Evolutionary conservation across 345 rosid genomes (phyloP).

Genomic region (Melaleuca alternifolia): DNA sequence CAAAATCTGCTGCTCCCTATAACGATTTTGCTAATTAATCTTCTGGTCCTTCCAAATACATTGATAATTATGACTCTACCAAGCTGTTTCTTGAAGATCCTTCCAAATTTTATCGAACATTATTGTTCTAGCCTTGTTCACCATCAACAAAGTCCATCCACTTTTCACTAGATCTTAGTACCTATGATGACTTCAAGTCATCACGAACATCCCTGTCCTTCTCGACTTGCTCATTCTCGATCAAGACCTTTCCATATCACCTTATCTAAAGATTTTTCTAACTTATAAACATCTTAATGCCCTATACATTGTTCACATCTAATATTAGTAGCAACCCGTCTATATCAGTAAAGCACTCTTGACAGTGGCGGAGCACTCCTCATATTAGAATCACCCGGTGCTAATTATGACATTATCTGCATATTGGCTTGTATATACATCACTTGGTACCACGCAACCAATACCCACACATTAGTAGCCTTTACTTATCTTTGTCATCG

Average conservation of each 20-base stretch:
- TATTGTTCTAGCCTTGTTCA: not conserved
- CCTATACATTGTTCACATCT: not conserved
- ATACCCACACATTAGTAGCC: too few relatives aligned
- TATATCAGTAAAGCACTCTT: not conserved
- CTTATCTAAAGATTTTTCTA: not conserved
- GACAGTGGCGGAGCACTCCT: not conserved
- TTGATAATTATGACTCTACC: not conserved
- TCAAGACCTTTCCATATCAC: not conserved
- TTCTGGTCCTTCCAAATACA: not conserved
- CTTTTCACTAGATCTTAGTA: not conserved
- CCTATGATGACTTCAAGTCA: not conserved
- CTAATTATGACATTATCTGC: too few relatives aligned
- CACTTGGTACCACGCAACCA: too few relatives aligned
- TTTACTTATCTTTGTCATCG: too few relatives aligned
- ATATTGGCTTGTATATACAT: too few relatives aligned
- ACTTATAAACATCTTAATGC: not conserved
- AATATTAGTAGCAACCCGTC: not conserved
- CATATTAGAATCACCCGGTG: too few relatives aligned
- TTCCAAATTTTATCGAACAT: not conserved
- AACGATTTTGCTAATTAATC: not conserved
- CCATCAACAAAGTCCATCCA: not conserved
- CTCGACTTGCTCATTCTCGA: not conserved
- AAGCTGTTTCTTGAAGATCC: not conserved
- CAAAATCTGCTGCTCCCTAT: not conserved
- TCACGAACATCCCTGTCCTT: not conserved